A percentile compares a stretch with the other conserved stretches of the same genome.
These are phyloP conservation scores for Waltergamsia citrina DNA, from an alignment of 2,329 filamentous ascomycete species.

Conservation along the genomic window DNA sequence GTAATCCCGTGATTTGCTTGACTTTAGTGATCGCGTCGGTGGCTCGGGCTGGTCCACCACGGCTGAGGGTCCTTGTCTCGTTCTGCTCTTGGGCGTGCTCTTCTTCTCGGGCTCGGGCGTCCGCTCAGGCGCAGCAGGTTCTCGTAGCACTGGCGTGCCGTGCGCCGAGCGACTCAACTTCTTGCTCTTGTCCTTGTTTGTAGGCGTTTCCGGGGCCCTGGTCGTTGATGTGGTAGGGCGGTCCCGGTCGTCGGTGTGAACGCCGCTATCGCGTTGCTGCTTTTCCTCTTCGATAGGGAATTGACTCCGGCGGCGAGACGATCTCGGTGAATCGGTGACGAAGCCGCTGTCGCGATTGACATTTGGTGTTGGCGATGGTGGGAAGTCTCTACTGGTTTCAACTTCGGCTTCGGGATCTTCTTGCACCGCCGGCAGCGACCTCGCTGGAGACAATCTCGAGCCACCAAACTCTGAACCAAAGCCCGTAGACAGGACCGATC, in stretches of 20 bases:
- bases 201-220: conserved; percentile 16
- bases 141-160: conserved; percentile 28
- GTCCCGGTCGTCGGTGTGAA: conserved; percentile 41
- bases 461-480: conserved; percentile 21
- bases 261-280: conserved; percentile 43
- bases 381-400: no score
- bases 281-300: conserved; percentile 18
- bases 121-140: conserved; percentile 22
- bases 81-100: conserved; percentile 7
- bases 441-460: conserved; percentile 29
- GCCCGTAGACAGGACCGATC: conserved; percentile 11
- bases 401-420: conserved; percentile 38
- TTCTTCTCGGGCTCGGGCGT: conserved; percentile 37
- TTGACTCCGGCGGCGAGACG: conserved; percentile 20
- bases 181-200: conserved; percentile 15
- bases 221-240: conserved; percentile 17
- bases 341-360: conserved; percentile 24
- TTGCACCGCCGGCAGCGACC: conserved; percentile 40
- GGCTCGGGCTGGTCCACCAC: not conserved
- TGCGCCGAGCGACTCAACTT: conserved; percentile 19
- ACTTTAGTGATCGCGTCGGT: conserved; percentile 2
- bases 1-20: conserved; percentile 1
- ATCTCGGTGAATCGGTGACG: conserved; percentile 30
- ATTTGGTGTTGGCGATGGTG: conserved; percentile 21
- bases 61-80: not conserved